phyloP scores from a whole-genome alignment of 257 asterid genomes.

The Solanum sparsipilum region DNA sequence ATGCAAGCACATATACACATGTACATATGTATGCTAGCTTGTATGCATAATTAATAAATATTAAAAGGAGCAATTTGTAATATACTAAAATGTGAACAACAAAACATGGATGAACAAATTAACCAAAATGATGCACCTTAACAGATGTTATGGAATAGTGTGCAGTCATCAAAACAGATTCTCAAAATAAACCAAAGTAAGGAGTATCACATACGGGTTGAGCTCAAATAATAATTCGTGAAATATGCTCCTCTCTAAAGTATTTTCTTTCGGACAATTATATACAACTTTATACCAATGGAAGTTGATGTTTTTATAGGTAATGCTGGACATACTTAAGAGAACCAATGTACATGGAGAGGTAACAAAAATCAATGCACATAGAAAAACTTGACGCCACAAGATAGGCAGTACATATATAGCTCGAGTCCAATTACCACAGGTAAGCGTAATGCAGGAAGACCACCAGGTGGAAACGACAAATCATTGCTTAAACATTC shows the following conservation, averaged over 20 bases:
- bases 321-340: neutral
- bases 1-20: neutral
- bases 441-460: slow-evolving; percentile 71
- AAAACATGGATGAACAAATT: neutral
- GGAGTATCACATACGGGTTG: neutral
- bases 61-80: neutral
- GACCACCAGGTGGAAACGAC: slow-evolving; percentile 62
- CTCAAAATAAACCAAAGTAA: neutral
- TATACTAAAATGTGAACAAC: neutral
- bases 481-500: slow-evolving; percentile 46
- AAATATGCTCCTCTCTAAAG: neutral
- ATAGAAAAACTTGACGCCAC: neutral
- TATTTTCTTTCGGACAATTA: neutral
- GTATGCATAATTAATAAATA: neutral
- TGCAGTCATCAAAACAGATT: neutral
- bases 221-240: neutral
- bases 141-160: neutral
- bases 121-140: neutral
- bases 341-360: neutral
- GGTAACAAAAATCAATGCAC: neutral
- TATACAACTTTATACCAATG: neutral
- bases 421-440: slow-evolving; percentile 78
- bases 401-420: neutral
- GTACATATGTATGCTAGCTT: neutral
- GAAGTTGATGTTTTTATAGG: neutral